Percentiles rank a stretch among this genome's conserved stretches.
phyloP scores from a whole-genome alignment of 2,329 filamentous ascomycete genomes.

The Xylaria sp. region DNA sequence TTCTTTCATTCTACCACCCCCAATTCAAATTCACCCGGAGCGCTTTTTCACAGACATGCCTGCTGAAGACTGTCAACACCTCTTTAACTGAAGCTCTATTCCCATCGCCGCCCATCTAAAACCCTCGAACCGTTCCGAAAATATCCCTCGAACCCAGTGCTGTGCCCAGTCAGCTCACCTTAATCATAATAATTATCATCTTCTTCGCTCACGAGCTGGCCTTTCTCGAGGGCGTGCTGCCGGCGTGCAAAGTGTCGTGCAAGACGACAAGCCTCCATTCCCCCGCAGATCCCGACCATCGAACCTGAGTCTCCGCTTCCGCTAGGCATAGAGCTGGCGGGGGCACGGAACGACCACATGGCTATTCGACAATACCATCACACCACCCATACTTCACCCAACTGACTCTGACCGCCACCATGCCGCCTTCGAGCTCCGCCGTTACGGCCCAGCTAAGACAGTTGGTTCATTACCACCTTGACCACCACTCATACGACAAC shows the following conservation, averaged over 20 bases:
- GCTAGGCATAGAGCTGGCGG: conserved; percentile 35
- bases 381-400: conserved; percentile 29
- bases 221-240: conserved; percentile 7
- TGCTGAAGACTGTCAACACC: conserved; percentile 27
- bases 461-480: conserved; percentile 76
- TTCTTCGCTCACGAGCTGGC: conserved; percentile 5
- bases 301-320: conserved; percentile 12
- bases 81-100: conserved; percentile 22
- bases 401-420: conserved; percentile 47
- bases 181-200: conserved; percentile 34
- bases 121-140: conserved; percentile 4
- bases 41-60: conserved; percentile 36
- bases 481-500: conserved; percentile 89
- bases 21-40: conserved; percentile 13
- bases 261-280: conserved; percentile 9
- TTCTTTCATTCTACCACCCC: conserved; percentile 31
- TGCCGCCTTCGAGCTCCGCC: conserved; percentile 65
- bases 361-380: conserved; percentile 48
- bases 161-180: conserved; percentile 24
- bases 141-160: conserved; percentile 21
- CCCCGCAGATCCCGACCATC: conserved; percentile 9
- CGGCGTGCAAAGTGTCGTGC: conserved; percentile 18
- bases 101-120: conserved; percentile 18
- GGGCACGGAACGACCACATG: conserved; percentile 49
- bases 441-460: conserved; percentile 67